A percentile compares a stretch with the other conserved stretches of the same genome.
Evolutionary conservation across 176 grass and related monocot species (phyloP).

Genomic region (Aegilops tauschii): DNA sequence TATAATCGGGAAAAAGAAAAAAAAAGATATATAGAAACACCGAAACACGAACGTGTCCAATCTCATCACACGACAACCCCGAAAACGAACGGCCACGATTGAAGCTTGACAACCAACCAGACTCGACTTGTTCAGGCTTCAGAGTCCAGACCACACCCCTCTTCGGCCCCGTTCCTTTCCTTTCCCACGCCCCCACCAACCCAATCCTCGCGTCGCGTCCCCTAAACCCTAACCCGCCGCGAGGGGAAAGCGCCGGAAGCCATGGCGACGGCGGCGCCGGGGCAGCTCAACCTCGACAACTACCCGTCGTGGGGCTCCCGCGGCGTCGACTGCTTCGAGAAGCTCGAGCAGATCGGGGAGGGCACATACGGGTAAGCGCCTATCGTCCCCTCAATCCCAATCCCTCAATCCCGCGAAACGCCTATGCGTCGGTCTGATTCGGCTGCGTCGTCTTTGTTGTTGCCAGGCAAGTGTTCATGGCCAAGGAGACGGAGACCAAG

Average conservation of each 20-base stretch:
- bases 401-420: not conserved
- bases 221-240: constrained; percentile 26
- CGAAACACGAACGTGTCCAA: too few species aligned
- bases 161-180: not conserved
- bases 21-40: too few species aligned
- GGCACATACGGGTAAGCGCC: constrained; percentile 63
- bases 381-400: not conserved
- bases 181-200: not conserved
- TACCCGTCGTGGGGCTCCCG: constrained; percentile 65
- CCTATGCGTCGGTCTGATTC: not conserved
- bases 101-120: too few species aligned
- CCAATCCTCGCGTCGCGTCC: not conserved
- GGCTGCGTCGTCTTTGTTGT: not conserved
- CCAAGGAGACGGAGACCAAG: constrained; percentile 69
- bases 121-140: too few species aligned
- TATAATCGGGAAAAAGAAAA: too few species aligned
- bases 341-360: constrained; percentile 77
- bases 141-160: not conserved
- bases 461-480: constrained; percentile 87
- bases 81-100: not conserved
- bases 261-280: constrained; percentile 63
- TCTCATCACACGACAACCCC: not conserved
- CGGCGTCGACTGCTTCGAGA: constrained; percentile 73
- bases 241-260: not conserved
- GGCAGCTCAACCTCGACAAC: constrained; percentile 69